Evolutionary conservation across 257 asterid genomes (phyloP), one percentile per base, ranked within the genome.

Genomic region (Fraxinus excelsior): DNA sequence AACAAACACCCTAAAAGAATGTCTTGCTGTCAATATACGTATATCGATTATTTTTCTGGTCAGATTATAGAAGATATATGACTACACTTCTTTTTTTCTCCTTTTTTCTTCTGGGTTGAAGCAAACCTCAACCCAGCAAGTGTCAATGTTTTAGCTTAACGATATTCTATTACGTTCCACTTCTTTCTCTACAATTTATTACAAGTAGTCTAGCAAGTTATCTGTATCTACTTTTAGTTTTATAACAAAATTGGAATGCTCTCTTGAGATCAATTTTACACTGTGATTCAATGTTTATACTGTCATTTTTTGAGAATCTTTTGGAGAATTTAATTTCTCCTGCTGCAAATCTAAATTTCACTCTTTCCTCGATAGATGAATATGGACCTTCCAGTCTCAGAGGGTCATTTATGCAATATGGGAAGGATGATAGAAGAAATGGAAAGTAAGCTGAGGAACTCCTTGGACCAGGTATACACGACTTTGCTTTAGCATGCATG

Each of bases 371-470:
- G 25, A 8, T 79, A 95, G 99, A 96, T 96, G 99, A 93, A 82
- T 76, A 87, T 90, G 94, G 94, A 91, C 76, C 89, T 91, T 71
- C 70, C 95, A 34, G 86, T 91, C 75, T 86, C 90, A 37, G 98
- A 96, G 78, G 99, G 98, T 74, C 99, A 96, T 86, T 85, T 96
- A 51, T 87, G 95, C 83, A 96, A 96, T 75, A 93, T 96, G 99
- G 99, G 99, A 79, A 93, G 78, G 85, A 91, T 96, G 99, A 91
- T 96, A 11, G 99, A 96, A 84, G 99, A 96, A 82, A 90, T 93
- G 96, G 99, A 96, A 89, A 89, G 98, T 78, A 93, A 96, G 85
- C 86, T 96, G 87, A 90, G 98, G 72, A 93, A 96, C 82, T 93
- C 98, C 42, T 79, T 96, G 83, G 99, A 96, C 75, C 99, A 96